Conservation (phyloP, 495 filamentous ascomycete genomes). For the Penicillium manginii region DNA sequence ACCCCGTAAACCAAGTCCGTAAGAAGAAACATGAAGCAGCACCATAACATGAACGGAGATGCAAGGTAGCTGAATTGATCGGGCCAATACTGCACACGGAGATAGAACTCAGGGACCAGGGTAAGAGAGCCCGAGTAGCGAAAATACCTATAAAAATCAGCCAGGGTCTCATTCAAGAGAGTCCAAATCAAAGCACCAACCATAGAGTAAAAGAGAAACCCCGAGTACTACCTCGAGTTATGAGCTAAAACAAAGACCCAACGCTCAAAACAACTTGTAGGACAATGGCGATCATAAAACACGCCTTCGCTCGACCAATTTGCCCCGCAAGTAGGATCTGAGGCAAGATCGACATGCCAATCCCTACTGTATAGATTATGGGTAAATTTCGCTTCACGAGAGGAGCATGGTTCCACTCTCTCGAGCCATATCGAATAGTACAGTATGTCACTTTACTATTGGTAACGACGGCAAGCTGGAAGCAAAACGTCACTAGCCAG, state of each 20-base stretch:
- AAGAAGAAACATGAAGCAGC: neutral
- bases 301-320: neutral
- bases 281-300: neutral
- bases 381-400: neutral
- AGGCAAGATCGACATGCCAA: neutral
- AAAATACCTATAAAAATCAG: neutral
- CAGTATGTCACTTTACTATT: neutral
- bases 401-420: neutral
- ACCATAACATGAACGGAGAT: neutral
- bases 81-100: neutral
- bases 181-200: neutral
- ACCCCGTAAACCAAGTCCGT: neutral
- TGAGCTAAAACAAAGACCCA: neutral
- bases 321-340: neutral
- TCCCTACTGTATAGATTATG: neutral
- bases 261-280: neutral
- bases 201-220: neutral
- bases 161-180: neutral
- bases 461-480: neutral
- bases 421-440: neutral
- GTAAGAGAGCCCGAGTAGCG: neutral
- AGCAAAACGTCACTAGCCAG: neutral
- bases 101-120: neutral
- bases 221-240: neutral
- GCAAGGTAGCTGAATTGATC: neutral